These are phyloP conservation scores for Rhodofomes roseus DNA, from an alignment of 1,284 basidiomycete genomes.

Conservation along the genomic window DNA sequence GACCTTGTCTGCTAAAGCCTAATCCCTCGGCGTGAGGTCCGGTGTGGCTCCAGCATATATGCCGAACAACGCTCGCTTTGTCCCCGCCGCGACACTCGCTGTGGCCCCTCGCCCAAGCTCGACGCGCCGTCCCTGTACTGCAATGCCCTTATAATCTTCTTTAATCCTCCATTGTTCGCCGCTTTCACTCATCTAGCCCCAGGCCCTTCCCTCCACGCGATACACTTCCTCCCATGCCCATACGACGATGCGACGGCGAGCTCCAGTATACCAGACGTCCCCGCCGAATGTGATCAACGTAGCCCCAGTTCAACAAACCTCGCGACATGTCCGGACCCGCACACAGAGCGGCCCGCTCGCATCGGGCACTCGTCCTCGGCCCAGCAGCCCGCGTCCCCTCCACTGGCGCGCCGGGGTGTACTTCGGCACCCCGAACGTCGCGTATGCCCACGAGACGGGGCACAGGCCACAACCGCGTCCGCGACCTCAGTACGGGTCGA, in stretches of 20 bases:
- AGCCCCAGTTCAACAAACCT: background rate
- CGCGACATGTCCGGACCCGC: background rate
- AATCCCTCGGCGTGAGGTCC: background rate
- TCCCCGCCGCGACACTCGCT: background rate
- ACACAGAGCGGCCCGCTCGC: background rate
- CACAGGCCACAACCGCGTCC: background rate
- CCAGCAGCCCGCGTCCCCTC: background rate
- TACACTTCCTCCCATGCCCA: background rate
- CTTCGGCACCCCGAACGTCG: background rate
- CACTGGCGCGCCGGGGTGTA: background rate
- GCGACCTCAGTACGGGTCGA: background rate
- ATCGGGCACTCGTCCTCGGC: background rate
- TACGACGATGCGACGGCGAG: background rate
- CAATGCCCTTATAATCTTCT: background rate
- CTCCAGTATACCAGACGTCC: background rate
- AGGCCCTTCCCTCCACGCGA: background rate
- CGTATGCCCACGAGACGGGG: constrained; percentile 1
- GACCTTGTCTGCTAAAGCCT: background rate
- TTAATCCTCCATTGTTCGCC: background rate
- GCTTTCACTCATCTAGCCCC: background rate
- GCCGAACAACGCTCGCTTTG: background rate
- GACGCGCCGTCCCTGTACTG: background rate
- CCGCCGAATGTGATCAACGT: background rate
- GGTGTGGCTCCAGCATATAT: background rate
- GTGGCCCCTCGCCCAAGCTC: background rate